Conservation (phyloP, 2,329 filamentous ascomycete species). For the Talaromyces piceae region DNA sequence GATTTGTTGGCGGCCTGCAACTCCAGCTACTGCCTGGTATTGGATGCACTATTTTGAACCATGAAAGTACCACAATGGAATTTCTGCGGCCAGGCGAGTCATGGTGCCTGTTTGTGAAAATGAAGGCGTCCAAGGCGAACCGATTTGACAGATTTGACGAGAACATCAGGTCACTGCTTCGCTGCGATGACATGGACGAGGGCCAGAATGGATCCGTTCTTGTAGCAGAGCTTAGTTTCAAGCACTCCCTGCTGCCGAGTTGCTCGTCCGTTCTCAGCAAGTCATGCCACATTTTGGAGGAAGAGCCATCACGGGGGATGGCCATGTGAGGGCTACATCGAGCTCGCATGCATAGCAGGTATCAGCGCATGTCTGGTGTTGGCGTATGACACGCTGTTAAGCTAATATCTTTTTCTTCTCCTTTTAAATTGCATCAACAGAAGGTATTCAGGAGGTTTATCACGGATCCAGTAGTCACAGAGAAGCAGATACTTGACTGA, state of each 20-base stretch:
- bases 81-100: slow-evolving; percentile 5
- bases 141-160: slow-evolving; percentile 1
- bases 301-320: neutral
- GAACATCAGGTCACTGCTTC: slow-evolving; percentile 3
- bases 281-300: neutral
- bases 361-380: neutral
- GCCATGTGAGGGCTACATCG: neutral
- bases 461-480: too few relatives aligned
- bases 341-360: neutral
- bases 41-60: neutral
- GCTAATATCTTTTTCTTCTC: neutral
- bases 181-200: neutral
- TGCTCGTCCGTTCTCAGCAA: slow-evolving; percentile 2
- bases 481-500: too few relatives aligned
- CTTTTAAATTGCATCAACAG: neutral
- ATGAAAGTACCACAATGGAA: slow-evolving; percentile 2
- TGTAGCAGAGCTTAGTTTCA: slow-evolving; percentile 4
- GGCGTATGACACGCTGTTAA: too few relatives aligned
- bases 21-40: slow-evolving; percentile 2
- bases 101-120: slow-evolving; percentile 2
- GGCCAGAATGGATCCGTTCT: neutral
- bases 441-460: too few relatives aligned
- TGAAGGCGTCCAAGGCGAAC: neutral
- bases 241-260: slow-evolving; percentile 4
- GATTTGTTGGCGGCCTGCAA: neutral